These are phyloP conservation scores for Pseudisothecium myosuroides DNA, from an alignment of 225 moss, liverwort and hornwort genomes.

Conservation along the genomic window DNA sequence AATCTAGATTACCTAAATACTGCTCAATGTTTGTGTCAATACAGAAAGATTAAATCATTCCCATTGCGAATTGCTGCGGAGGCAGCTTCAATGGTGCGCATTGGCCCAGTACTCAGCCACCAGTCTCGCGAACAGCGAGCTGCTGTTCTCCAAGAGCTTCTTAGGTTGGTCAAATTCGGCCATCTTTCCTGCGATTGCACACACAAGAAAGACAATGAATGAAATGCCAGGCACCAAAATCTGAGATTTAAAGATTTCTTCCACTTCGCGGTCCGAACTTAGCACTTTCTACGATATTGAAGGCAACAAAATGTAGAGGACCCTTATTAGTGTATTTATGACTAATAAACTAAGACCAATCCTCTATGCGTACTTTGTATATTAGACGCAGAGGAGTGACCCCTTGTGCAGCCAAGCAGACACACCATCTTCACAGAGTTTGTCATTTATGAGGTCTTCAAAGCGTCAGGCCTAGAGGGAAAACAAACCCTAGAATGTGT, in stretches of 20 bases:
- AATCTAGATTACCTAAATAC: accelerated
- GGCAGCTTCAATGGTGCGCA: not conserved
- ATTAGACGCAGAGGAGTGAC: not conserved
- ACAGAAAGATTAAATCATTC: not conserved
- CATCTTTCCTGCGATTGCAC: not conserved
- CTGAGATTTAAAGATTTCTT: too few relatives aligned
- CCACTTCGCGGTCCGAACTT: not conserved
- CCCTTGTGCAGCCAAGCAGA: not conserved
- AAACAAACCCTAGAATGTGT: not conserved
- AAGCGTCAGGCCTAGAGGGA: not conserved
- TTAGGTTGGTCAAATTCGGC: not conserved
- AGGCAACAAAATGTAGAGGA: not conserved
- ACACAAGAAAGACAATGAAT: not conserved
- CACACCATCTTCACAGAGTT: not conserved
- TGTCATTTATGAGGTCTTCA: not conserved
- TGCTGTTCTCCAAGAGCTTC: not conserved
- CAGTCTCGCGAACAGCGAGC: not conserved
- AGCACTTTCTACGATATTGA: not conserved
- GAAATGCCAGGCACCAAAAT: not conserved
- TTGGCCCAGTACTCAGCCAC: not conserved
- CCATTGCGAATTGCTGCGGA: not conserved
- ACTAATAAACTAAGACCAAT: not conserved
- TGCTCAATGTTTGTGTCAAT: not conserved
- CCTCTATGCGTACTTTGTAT: not conserved
- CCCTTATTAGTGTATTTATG: not conserved